Base-by-base conservation (phyloP, 2,329 filamentous ascomycete species). In the Aspergillus calidoustus region DNA sequence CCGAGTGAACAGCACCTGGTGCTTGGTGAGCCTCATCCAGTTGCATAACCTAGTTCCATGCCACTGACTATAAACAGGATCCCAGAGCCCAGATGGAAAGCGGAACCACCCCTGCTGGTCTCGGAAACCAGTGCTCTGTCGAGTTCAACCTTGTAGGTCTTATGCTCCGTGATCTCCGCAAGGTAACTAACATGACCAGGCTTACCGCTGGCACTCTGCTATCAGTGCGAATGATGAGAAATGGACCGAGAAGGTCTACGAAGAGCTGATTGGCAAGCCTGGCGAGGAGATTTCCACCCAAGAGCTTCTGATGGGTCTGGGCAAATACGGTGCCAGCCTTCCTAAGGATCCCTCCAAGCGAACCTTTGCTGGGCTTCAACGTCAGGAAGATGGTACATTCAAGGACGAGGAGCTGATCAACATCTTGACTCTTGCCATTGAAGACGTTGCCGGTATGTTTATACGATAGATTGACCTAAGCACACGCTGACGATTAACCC, bases 161-260 rank as follows among this genome's bases (percentile, higher is more conserved):
- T 38, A 8, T 5, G 22, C 8, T 15, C 22, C n/a, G 5, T 22
- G 11, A 9, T 11, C 5, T 22, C 30, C 31, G 9, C 38, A 4
- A 13, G 9, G n/a, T 41, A 41, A 31, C 50, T 52, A 52, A 52
- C 50, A 9, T 38, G 8, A 44, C 30, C 23, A 50, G 53, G 90
- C 91, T 67, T 96, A 96, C 75, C 85, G 92, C 65, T 96, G 92
- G 91, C 92, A 96, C 79, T 92, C 91, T 3, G 88, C 89, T 68
- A 91, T 95, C 68, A 85, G 84, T 43, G 85, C 87, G 61, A 87
- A 86, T 65, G 92, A 96, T 69, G 92, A 95, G 71, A 83, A 88
- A 66, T 96, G 92, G 91, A 90, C 92, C 23, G 84, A 92, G 68
- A 81, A 89, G 13, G 83, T 91, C 63, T 92, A 91, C 71, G 75